Base-by-base conservation (phyloP, 1,284 basidiomycete species). In the Heterobasidion parviporum region DNA sequence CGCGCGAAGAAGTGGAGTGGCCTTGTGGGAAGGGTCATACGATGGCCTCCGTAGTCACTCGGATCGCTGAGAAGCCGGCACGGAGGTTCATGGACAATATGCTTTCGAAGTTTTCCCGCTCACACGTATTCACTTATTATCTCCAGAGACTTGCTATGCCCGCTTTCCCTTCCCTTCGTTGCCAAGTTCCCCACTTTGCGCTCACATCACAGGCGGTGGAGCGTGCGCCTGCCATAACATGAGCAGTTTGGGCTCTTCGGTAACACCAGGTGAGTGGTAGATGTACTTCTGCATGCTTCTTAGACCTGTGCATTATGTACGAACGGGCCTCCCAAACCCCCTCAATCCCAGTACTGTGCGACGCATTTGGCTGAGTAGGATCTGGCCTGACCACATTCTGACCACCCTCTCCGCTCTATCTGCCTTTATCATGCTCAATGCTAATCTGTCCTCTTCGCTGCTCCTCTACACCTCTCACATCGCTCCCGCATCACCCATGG, bases 1-100 rank as follows among this genome's bases (percentile, higher is more conserved):
- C 12, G n/a, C 8, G 35, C 12, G 38, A 47, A 33, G 57, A 54
- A 55, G 44, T 33, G 15, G 15, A 6, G 16, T 36, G 20, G 36
- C 32, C 58, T 16, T 59, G 58, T 51, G 58, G 51, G 51, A 58
- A 55, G 26, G 46, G 36, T 45, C 57, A 53, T 48, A 12, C 51
- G 50, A 48, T 35, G 50, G 8, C 15, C 34, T n/a, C 50, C n/a
- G 14, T 34, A 14, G 33, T 14, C 20, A 32, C 18, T 34, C 53
- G 44, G 44, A 50, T 45, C 36, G 46, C 38, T 45, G 56, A 50
- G 56, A 47, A 53, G 32, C 53, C 43, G 46, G 48, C 45, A 54
- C 53, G 36, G 36, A 50, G 16, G 20, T 53, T 54, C 50, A 33
- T 51, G 50, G 33, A 10, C 20, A 26, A 20, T 46, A 34, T 32